Percentiles rank a stretch among this genome's conserved stretches.
Conservation (phyloP, 768 basidiomycete genomes). For the Tulasnella sp. region DNA sequence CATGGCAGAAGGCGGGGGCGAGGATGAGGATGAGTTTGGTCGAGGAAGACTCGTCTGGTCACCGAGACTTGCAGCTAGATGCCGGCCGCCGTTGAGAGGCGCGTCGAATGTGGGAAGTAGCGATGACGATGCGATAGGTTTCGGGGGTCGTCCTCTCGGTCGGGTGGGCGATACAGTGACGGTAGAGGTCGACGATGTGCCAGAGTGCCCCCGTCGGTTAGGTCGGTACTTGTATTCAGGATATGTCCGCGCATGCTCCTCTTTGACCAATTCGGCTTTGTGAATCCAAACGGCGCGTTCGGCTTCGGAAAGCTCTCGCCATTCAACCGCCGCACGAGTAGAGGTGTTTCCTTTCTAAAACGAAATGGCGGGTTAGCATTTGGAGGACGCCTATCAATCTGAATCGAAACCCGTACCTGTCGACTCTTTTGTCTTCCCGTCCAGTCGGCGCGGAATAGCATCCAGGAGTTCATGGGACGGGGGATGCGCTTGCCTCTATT, state of each 20-base stretch:
- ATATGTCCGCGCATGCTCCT: neutral
- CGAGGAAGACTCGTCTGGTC: neutral
- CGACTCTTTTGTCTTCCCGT: neutral
- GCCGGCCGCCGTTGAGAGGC: no score
- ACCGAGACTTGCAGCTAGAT: no score
- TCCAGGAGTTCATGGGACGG: conserved; percentile 1
- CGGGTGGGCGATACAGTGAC: neutral
- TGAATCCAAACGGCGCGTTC: neutral
- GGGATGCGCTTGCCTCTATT: neutral
- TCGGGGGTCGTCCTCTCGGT: neutral
- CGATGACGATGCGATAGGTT: neutral
- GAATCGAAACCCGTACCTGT: no score
- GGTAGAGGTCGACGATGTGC: neutral
- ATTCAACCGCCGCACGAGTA: neutral
- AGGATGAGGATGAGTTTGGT: neutral
- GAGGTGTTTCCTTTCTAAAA: neutral
- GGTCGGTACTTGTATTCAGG: conserved; percentile 8
- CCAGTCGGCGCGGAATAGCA: conserved; percentile 8
- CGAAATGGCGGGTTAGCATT: neutral
- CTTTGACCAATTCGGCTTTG: conserved; percentile 1
- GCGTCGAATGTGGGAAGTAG: neutral
- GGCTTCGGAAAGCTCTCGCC: neutral
- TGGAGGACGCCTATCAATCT: no score
- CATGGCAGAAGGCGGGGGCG: neutral
- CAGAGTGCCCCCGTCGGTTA: neutral